Evolutionary conservation across 306 rosid species (phyloP), one percentile per base, ranked within the genome.

Genomic region (Begonia fuchsioides): DNA sequence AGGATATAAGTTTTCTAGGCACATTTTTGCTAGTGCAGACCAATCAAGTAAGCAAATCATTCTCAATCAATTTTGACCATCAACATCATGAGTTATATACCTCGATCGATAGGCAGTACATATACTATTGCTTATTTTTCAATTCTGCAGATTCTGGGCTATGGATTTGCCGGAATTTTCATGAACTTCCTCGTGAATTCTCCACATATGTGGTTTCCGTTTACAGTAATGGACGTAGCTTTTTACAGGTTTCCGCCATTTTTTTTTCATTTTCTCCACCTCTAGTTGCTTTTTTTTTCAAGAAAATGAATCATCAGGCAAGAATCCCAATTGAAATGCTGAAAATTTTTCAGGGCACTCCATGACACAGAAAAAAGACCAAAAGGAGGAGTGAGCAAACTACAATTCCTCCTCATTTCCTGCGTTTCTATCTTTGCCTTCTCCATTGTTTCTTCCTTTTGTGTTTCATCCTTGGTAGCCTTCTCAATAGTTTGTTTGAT

Each of bases 401-500:
- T 26, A 26, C 79, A 76, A 13, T 78, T 83, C 72, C 76, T 83
- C 54, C 3, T 73, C 15, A 71, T 78, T 1, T 79, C 82, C 15
- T 59, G 79, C 10, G 18, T 67, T 3, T 83, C 87, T 66, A 83
- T 83, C 61, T 83, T 83, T 52, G 47, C 76, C 3, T 79, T 81
- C 81, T 83, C 68, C 20, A n/a, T 76, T 1, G 55, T 82, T 7
- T 84, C 93, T 0, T 87, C 81, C 6, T 78, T 70, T 69, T 70
- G 76, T 11, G 70, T 78, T 50, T 15, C 53, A 10, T 63, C 77
- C 0, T n/a, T 82, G 10, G 66, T 79, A 17, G 39, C 60, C 3
- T 76, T 82, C 44, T 82, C 93, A 10, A 78, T 83, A 79, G 56
- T 78, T 0, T 78, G 93, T 12, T 82, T 76, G 83, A 9, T 49